These are phyloP conservation scores for Septoria petroselini DNA, from an alignment of 2,329 filamentous ascomycete genomes.

Conservation along the genomic window DNA sequence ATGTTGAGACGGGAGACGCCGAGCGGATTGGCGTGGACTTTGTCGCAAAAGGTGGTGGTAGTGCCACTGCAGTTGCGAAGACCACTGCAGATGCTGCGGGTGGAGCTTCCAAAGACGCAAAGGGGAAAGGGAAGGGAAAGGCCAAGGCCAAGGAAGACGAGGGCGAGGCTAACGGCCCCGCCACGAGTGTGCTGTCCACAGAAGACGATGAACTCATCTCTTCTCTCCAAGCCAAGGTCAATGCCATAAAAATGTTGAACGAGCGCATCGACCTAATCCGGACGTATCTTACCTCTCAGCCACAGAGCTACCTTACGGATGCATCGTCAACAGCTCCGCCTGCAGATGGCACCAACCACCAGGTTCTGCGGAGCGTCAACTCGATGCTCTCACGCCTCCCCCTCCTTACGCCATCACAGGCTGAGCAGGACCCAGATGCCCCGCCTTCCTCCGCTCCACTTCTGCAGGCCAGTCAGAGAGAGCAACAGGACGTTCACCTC, in stretches of 20 bases:
- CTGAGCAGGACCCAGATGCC: constrained; percentile 54
- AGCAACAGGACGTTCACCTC: constrained; percentile 80
- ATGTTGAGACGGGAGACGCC: constrained; percentile 87
- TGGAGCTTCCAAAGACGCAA: constrained; percentile 33
- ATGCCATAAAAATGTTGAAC: constrained; percentile 91
- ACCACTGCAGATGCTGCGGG: constrained; percentile 22
- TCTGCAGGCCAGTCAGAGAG: constrained; percentile 56
- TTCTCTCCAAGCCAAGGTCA: constrained; percentile 77
- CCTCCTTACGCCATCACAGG: constrained; percentile 70
- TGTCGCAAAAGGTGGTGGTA: constrained; percentile 78
- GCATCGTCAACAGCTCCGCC: constrained; percentile 38
- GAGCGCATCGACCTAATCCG: constrained; percentile 54
- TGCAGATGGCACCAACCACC: constrained; percentile 53
- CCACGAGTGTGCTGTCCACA: constrained; percentile 48
- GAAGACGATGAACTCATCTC: constrained; percentile 66
- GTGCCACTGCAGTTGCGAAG: constrained; percentile 61
- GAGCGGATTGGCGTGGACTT: constrained; percentile 98
- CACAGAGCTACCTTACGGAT: constrained; percentile 60
- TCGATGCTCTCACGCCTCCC: constrained; percentile 79
- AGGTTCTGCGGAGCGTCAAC: constrained; percentile 82
- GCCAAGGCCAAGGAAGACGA: constrained; percentile 43
- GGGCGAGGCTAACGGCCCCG: constrained; percentile 40
- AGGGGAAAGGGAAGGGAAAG: constrained; percentile 43
- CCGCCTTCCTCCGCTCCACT: constrained; percentile 51
- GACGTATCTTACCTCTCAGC: constrained; percentile 70